A percentile compares a stretch with the other conserved stretches of the same genome.
These are phyloP conservation scores for Citrus hindsii DNA, from an alignment of 345 rosid species.

Conservation along the genomic window DNA sequence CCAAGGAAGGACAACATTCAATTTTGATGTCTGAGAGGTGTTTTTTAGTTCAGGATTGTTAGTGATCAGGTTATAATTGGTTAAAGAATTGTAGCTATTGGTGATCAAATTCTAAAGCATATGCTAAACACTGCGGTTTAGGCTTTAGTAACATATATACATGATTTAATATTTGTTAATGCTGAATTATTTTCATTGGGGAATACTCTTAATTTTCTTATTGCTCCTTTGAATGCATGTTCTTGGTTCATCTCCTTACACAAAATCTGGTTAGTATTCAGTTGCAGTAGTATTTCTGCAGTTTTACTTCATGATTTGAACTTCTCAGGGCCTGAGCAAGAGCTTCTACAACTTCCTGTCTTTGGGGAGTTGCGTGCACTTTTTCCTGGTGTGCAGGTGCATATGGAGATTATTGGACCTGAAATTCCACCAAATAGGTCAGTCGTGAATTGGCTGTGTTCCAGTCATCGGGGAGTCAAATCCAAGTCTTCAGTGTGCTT, in stretches of 20 bases:
- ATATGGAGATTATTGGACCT: slow-evolving; percentile 76
- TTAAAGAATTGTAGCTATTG: slow-evolving; percentile 5
- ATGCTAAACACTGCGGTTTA: neutral
- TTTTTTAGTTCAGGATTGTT: neutral
- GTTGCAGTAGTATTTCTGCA: neutral
- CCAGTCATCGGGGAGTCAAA: neutral
- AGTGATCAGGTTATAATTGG: neutral
- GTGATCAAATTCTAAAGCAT: neutral
- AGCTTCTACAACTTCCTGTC: slow-evolving; percentile 77
- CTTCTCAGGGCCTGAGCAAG: slow-evolving; percentile 85
- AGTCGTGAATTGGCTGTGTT: slow-evolving; percentile 13
- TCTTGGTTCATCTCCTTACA: neutral
- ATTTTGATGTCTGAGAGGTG: neutral
- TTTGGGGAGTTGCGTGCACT: slow-evolving; percentile 80
- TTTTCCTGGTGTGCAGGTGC: slow-evolving; percentile 60
- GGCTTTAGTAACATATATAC: neutral
- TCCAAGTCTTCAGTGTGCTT: neutral
- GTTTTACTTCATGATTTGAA: slow-evolving; percentile 21
- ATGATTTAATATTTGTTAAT: neutral
- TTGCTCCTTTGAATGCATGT: neutral
- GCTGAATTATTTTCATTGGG: neutral
- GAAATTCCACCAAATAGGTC: slow-evolving; percentile 69
- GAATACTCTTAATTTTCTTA: neutral
- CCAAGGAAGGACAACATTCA: neutral
- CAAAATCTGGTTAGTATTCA: neutral